Conservation (phyloP, 768 basidiomycete genomes). For the Cystofilobasidium ferigula region DNA sequence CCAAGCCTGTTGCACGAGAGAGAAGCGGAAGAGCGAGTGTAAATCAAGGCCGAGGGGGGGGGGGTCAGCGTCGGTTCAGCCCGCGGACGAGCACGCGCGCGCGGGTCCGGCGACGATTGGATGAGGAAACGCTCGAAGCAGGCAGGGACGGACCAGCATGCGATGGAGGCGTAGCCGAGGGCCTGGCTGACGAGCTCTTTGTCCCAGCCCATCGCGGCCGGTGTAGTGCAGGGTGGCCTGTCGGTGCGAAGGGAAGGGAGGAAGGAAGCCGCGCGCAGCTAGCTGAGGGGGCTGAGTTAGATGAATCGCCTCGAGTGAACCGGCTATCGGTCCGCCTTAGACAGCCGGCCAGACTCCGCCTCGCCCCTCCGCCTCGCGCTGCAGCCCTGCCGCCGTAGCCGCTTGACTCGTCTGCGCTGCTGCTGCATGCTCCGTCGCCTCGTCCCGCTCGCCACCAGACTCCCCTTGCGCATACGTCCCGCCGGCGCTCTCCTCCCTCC, state of each 20-base stretch:
- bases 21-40: not conserved
- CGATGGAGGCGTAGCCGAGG: constrained; percentile 1
- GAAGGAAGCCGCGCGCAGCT: no score
- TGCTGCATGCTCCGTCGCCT: constrained; percentile 5
- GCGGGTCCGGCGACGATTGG: not conserved
- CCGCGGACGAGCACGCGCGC: not conserved
- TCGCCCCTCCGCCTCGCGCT: no score
- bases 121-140: not conserved
- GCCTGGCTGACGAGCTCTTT: not conserved
- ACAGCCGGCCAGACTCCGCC: not conserved
- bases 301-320: no score
- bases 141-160: constrained; percentile 8
- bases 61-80: not conserved
- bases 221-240: no score
- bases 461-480: not conserved
- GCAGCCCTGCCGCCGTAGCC: no score
- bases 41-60: not conserved
- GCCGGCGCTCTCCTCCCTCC: not conserved
- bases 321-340: no score
- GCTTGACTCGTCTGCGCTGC: not conserved
- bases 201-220: not conserved
- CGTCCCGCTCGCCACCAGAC: not conserved
- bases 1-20: not conserved
- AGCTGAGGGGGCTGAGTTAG: no score
- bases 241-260: no score